Base-by-base conservation (phyloP, 345 rosid species). In the Schrenkiella parvula region DNA sequence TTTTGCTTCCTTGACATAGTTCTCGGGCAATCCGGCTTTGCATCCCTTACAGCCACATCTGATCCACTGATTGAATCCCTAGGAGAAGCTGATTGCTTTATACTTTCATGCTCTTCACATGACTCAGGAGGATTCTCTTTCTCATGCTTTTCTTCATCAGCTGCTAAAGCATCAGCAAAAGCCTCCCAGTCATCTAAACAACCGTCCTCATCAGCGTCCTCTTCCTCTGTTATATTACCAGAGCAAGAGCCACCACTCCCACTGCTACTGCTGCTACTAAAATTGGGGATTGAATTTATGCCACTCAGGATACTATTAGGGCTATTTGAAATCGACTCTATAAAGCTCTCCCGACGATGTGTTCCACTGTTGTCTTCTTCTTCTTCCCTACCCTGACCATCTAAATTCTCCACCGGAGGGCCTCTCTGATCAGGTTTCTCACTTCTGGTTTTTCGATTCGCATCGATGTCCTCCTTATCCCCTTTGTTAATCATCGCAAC, bases 171-270 rank as follows among this genome's bases (percentile, higher is more conserved):
- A 79, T 93, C 98, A 28, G 98, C 97, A 72, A 91, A 57, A 47
- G 97, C 91, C 73, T 93, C 98, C 98, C 98, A 93, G 63, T 93
- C 96, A 67, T 93, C 98, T 84, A 91, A 81, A 78, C 96, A 87
- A 23, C 80, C 86, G 51, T 85, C 96, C 44, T 81, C 92, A 11
- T 60, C 87, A 31, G 66, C 92, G 43, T 81, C 88, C 10, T 90
- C 93, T 26, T 88, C 98, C 65, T 91, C 98, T 0, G 97, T 82
- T 25, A 91, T 86, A 75, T 80, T 79, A 56, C 96, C 97, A 2
- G 97, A 93, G 79, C 89, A 90, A 78, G 85, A 90, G 13, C 91
- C 97, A 6, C 86, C 89, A 21, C 90, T 86, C 68, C 97, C 88
- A 32, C 90, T 85, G 80, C 98, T 87, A 28, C 82, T 82, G 38